Evolutionary conservation across 129 eudicot genomes (phyloP).

Genomic region (Pittosporum tobira): DNA sequence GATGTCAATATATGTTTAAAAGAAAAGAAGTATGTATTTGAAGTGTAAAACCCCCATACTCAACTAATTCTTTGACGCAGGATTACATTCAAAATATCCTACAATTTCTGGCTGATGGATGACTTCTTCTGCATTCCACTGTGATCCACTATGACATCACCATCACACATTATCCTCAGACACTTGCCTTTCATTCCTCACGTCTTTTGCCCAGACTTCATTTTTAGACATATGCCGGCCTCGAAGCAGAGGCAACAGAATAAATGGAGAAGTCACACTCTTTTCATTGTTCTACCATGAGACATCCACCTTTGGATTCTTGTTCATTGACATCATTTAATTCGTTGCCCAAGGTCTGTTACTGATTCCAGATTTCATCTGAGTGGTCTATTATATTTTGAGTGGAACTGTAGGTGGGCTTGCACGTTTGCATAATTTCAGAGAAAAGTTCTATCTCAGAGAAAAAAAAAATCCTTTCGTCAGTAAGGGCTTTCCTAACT

Average conservation of each 20-base stretch:
- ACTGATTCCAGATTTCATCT: constrained; percentile 50
- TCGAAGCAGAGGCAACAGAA: constrained; percentile 45
- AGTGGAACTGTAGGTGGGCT: constrained; percentile 17
- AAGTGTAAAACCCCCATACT: constrained; percentile 61
- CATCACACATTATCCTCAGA: constrained; percentile 53
- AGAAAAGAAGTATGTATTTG: constrained; percentile 28
- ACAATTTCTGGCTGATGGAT: constrained; percentile 39
- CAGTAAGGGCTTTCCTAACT: constrained; percentile 6
- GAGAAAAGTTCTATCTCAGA: constrained; percentile 11
- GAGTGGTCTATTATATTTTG: constrained; percentile 27
- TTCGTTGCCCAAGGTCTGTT: constrained; percentile 76
- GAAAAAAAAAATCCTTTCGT: constrained; percentile 12
- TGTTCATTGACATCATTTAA: constrained; percentile 71
- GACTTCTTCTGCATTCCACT: constrained; percentile 53
- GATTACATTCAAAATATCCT: constrained; percentile 40
- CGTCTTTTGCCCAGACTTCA: constrained; percentile 59
- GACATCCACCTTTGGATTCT: constrained; percentile 58
- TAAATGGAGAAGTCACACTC: constrained; percentile 35
- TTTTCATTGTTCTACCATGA: constrained; percentile 38
- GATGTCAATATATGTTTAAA: constrained; percentile 42
- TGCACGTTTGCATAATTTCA: constrained; percentile 17
- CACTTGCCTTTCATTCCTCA: constrained; percentile 60
- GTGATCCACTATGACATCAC: constrained; percentile 53
- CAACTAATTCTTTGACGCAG: constrained; percentile 93
- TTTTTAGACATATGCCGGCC: constrained; percentile 42